Evolutionary conservation across 2,329 filamentous ascomycete species (phyloP), one percentile per base, ranked within the genome.

Genomic region (Monilinia fructicola): DNA sequence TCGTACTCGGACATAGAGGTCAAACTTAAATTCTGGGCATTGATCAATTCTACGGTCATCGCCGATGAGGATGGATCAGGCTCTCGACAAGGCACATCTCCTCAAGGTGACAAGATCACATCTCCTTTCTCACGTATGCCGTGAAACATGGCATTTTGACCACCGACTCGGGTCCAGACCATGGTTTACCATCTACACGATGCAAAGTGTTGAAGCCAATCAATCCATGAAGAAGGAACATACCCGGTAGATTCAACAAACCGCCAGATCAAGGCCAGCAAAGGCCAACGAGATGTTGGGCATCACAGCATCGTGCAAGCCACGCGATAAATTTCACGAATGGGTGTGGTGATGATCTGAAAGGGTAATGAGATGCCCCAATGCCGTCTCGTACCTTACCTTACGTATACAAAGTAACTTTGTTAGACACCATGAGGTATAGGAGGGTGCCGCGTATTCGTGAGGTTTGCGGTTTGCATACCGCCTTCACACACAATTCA

Each of bases 341-440:
- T 23, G 44, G 31, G n/a, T 60, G 44, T 60, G 46, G 46, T 60
- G 44, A 38, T 38, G 38, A 26, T 40, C 28, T 14, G 14, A 60
- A 48, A 35, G 44, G n/a, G 58, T 50, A 50, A 50, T 31, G 31
- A 21, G 26, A 50, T 50, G 28, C 28, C 44, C 54, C 35, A 60
- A 40, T 60, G 46, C 54, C 46, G 60, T 60, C 35, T 53, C 54
- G 63, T 65, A 60, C 63, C 63, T 65, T 65, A 60, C 63, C 63
- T 65, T 60, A 44, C 54, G 54, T 65, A 52, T 58, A 48, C 9
- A 38, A 42, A 14, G 44, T 48, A 38, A 18, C 16, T 50, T 46
- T 4, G 54, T 60, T 21, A 59, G 44, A 65, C 54, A 59, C n/a
- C 63, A 59, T 65, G 28, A 53, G 42, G 28, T 21, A 56, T 56